phyloP scores from a whole-genome alignment of 768 basidiomycete species.

The Epithele typhae region DNA sequence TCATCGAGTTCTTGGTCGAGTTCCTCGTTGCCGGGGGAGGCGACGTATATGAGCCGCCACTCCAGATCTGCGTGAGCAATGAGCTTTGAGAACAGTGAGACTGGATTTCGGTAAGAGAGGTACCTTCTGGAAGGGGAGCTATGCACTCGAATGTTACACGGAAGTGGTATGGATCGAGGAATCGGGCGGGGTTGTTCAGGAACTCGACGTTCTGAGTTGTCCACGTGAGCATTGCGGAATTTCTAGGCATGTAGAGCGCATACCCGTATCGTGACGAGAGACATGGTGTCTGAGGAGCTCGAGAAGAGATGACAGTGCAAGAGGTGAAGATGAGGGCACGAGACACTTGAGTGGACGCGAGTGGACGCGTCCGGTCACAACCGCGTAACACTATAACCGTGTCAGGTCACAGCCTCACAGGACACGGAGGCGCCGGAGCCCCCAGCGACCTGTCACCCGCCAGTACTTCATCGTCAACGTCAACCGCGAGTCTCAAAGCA shows the following conservation, averaged over 20 bases:
- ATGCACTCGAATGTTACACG: conserved; percentile 98
- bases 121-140: conserved; percentile 84
- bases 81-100: background rate
- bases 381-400: conserved; percentile 10
- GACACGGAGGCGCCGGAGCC: no score
- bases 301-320: background rate
- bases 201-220: conserved; percentile 72
- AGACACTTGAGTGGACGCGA: background rate
- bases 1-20: conserved; percentile 97
- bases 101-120: no score
- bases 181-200: conserved; percentile 89
- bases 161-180: conserved; percentile 88
- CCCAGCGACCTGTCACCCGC: no score
- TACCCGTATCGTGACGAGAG: conserved; percentile 67
- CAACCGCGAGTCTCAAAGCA: no score
- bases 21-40: conserved; percentile 85
- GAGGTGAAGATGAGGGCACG: background rate
- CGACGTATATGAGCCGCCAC: conserved; percentile 97
- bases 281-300: conserved; percentile 37
- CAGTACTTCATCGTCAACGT: no score
- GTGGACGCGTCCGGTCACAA: conserved; percentile 16
- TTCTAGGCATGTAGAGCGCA: conserved; percentile 13
- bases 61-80: conserved; percentile 92
- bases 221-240: background rate
- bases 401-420: no score